Evolutionary conservation across 2,329 filamentous ascomycete species (phyloP), one percentile per base, ranked within the genome.

Genomic region (Fusarium odoratissimum): DNA sequence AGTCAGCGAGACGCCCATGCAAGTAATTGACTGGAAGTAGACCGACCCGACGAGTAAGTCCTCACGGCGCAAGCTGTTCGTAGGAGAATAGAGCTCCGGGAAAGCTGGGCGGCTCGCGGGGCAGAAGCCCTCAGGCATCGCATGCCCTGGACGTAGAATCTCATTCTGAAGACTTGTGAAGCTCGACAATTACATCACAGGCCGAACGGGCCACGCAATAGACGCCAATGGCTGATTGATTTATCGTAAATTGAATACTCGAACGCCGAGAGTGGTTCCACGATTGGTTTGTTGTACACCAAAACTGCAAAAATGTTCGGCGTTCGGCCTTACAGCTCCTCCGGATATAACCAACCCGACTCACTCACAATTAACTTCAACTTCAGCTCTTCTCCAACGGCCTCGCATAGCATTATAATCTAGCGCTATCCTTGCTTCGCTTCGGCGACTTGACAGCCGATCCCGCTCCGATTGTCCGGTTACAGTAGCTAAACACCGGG

Each of bases 121-220:
- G 77, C 64, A 75, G 69, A 66, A 48, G 71, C 70, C 69, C 78
- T 57, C 40, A 84, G 76, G 64, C 74, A 73, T 30, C 75, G 77
- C 74, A 77, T 69, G 66, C 73, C 69, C 21, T 73, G 72, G 51
- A 72, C 65, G 60, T 74, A 76, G 42, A 75, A 51, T 55, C 72
- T 76, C 77, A 79, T 81, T 60, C 37, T 71, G 41, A 41, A 41
- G n/a, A 37, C 38, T 41, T 55, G 30, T 23, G 21, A 48, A 74
- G 74, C 70, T 74, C 54, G 19, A 63, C 31, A 76, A 73, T 76
- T 55, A 69, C 64, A 64, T 67, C 67, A 63, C 41, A 72, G 67
- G 64, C 46, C 75, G 40, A 23, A 12, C 31, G 42, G 42, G 40
- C 62, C 60, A 60, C 31, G 56, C 28, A 54, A 14, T 16, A 62